phyloP scores from a whole-genome alignment of 192 early-diverging fungal genomes.

The Chytriomyces confervae region DNA sequence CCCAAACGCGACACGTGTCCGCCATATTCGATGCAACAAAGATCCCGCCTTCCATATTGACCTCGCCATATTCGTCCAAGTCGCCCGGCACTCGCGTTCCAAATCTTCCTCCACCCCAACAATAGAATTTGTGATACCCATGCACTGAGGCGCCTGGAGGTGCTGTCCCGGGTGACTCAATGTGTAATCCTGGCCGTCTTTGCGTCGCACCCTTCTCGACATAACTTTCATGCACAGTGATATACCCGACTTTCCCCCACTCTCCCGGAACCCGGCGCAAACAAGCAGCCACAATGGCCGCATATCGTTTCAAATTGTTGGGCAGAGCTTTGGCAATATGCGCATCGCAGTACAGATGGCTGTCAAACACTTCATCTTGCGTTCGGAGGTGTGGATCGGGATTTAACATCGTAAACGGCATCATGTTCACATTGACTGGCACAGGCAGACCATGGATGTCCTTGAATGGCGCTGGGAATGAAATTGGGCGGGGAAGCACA shows the following conservation, averaged over 20 bases:
- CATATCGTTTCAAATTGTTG: slow-evolving; percentile 8
- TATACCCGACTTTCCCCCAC: slow-evolving; percentile 13
- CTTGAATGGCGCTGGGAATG: slow-evolving; percentile 1
- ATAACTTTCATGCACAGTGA: slow-evolving; percentile 11
- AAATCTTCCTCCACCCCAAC: slow-evolving; percentile 5
- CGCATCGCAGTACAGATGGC: neutral
- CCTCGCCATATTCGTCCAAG: neutral
- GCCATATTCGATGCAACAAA: slow-evolving; percentile 3
- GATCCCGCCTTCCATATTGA: slow-evolving; percentile 8
- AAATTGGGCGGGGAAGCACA: neutral
- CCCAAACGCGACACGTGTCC: neutral
- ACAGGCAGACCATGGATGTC: neutral
- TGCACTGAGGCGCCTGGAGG: neutral
- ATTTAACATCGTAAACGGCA: slow-evolving; percentile 6
- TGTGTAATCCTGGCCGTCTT: slow-evolving; percentile 1
- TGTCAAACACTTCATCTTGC: no score
- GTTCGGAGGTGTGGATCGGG: neutral
- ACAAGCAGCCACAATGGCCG: neutral
- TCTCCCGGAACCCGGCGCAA: neutral
- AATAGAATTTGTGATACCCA: neutral
- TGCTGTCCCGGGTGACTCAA: slow-evolving; percentile 1
- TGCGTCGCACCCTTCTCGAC: slow-evolving; percentile 1
- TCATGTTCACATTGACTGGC: slow-evolving; percentile 18
- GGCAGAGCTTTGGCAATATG: neutral
- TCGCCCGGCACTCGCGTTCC: neutral